These are phyloP conservation scores for Neurospora terricola DNA, from an alignment of 495 filamentous ascomycete species.

Conservation along the genomic window DNA sequence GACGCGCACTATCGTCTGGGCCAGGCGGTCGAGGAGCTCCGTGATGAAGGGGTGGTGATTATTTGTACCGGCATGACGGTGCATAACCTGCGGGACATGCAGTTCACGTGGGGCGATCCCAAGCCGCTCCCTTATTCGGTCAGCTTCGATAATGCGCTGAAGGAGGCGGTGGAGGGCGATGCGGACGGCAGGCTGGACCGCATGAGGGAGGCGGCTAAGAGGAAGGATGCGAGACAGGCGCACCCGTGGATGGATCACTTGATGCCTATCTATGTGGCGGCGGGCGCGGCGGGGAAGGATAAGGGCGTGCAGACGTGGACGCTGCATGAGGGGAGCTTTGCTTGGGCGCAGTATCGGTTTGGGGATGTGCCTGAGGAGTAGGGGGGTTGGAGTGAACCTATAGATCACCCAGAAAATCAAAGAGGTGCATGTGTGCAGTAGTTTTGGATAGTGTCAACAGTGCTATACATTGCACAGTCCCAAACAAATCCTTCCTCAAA, in stretches of 20 bases:
- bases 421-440: too few relatives aligned
- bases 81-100: constrained; percentile 68
- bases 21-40: constrained; percentile 53
- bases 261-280: constrained; percentile 66
- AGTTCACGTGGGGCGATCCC: constrained; percentile 33
- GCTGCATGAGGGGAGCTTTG: constrained; percentile 54
- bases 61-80: constrained; percentile 81
- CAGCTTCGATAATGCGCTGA: constrained; percentile 71
- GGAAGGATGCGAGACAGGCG: constrained; percentile 61
- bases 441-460: background rate
- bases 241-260: constrained; percentile 76
- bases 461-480: background rate
- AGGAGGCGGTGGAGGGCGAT: constrained; percentile 51
- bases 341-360: constrained; percentile 70
- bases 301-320: constrained; percentile 54
- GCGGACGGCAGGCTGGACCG: constrained; percentile 47
- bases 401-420: too few relatives aligned
- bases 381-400: background rate
- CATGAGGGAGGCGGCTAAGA: constrained; percentile 49
- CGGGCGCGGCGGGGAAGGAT: constrained; percentile 60
- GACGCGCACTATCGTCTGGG: constrained; percentile 64
- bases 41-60: constrained; percentile 63
- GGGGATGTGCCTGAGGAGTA: constrained; percentile 38
- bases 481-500: background rate
- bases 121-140: constrained; percentile 53